Percentiles rank a stretch among this genome's conserved stretches.
phyloP scores from a whole-genome alignment of 768 basidiomycete species.

The Amanita exitialis region DNA sequence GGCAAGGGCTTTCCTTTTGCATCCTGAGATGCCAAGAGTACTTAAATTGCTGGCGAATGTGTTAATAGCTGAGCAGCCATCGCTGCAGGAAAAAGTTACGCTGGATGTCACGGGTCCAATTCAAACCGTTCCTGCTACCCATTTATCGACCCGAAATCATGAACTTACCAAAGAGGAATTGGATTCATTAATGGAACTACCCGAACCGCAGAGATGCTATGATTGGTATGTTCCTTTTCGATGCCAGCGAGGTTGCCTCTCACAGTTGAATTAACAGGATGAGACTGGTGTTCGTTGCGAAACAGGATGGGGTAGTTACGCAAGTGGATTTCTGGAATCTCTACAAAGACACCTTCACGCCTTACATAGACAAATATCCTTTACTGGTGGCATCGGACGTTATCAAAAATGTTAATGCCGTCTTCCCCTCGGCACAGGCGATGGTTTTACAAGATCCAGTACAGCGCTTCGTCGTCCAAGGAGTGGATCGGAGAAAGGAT shows the following conservation, averaged over 20 bases:
- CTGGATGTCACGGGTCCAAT: constrained; percentile 52
- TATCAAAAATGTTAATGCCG: constrained; percentile 83
- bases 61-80: constrained; percentile 54
- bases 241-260: neutral
- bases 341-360: constrained; percentile 77
- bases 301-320: constrained; percentile 71
- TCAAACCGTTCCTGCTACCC: constrained; percentile 45
- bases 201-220: constrained; percentile 74
- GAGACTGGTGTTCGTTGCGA: constrained; percentile 75
- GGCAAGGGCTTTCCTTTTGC: constrained; percentile 69
- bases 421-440: constrained; percentile 80
- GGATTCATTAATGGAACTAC: constrained; percentile 40
- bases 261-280: constrained; percentile 49
- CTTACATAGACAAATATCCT: constrained; percentile 43
- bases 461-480: constrained; percentile 80
- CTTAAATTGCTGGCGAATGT: constrained; percentile 60
- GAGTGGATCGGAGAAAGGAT: constrained; percentile 65
- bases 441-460: constrained; percentile 71
- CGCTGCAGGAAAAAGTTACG: constrained; percentile 49
- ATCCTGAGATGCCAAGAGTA: constrained; percentile 59
- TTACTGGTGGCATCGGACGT: constrained; percentile 84
- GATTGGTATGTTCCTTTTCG: constrained; percentile 49
- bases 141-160: constrained; percentile 41
- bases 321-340: constrained; percentile 96
- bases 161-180: constrained; percentile 67